Base-by-base conservation (phyloP, 169 alveolate species). In the Plasmodium blacklocki region DNA sequence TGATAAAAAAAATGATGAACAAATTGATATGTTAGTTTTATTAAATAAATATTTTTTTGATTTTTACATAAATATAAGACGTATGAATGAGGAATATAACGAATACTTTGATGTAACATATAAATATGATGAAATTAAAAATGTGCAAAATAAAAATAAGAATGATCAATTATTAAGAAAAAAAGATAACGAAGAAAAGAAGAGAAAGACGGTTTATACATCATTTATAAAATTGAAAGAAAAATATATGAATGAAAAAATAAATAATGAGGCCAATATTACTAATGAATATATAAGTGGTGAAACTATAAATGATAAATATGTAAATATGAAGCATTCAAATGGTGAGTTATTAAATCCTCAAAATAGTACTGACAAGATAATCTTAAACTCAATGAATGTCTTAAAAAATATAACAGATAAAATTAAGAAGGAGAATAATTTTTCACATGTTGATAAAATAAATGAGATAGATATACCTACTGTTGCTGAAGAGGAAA, bases 401-500 rank as follows among this genome's bases (percentile, higher is more conserved):
- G 14, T 78, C 14, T 58, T 78, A 45, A 78, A 67, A 50, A 76
- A 78, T 66, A 66, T 78, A 78, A 78, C 89, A 12, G 76, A 78
- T 63, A 29, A 52, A 66, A 58, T 78, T 63, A 78, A 78, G 59
- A 32, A 43, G 32, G 89, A 78, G 12, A 70, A 52, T 26, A 52
- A 32, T 8, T 15, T 50, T 21, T 19, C 15, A 70, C 15, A 78
- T 21, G 23, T 64, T 15, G 78, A 67, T 3, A 11, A 45, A 47
- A 60, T 78, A 18, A 32, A 78, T 70, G 63, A 47, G 54, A 47
- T n/a, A 52, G 89, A 78, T 78, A 7, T 50, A 19, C 72, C 78
- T 6, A 78, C 63, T 43, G 54, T 78, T 66, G 89, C 89, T 54
- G 71, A 78, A 2, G 80, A 78, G 49, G 89, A 78, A 60, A 64